Percentiles rank a stretch among this genome's conserved stretches.
Evolutionary conservation across 106 monocot species (phyloP).

Genomic region (Alisma plantagoaquatica): DNA sequence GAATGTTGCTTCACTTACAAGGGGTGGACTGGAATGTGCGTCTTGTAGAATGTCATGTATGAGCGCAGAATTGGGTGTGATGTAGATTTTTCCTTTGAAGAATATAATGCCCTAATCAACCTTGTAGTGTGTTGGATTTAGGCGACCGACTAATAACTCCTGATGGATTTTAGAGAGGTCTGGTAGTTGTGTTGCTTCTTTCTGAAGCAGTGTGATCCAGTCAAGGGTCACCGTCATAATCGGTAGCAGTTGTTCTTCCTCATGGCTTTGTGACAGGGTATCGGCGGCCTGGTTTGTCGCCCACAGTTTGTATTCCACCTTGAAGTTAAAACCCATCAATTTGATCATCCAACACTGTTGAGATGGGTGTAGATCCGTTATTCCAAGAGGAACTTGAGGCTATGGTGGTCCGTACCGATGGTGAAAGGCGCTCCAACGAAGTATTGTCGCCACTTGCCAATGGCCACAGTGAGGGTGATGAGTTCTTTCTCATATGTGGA

Average conservation of each 20-base stretch:
- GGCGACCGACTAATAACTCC: background rate
- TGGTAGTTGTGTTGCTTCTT: background rate
- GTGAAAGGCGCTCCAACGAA: background rate
- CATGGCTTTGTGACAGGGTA: background rate
- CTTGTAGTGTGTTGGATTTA: background rate
- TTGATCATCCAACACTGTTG: background rate
- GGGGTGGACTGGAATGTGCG: too few relatives aligned
- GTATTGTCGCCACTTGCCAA: background rate
- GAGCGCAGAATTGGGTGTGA: too few relatives aligned
- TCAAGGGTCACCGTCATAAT: background rate
- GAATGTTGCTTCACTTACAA: too few relatives aligned
- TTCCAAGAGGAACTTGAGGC: background rate
- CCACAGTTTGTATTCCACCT: background rate
- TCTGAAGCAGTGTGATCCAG: background rate
- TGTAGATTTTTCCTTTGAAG: too few relatives aligned
- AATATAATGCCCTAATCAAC: background rate
- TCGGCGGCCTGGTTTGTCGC: background rate
- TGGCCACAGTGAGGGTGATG: background rate
- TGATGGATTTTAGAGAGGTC: background rate
- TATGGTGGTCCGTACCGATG: background rate
- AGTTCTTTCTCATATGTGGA: background rate
- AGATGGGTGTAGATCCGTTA: background rate
- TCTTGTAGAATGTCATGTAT: too few relatives aligned
- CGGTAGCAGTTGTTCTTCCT: background rate
- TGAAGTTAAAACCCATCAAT: conserved; percentile 5